These are phyloP conservation scores for Chernovozyma aurita DNA, from an alignment of 1,139 yeast species.

Conservation along the genomic window DNA sequence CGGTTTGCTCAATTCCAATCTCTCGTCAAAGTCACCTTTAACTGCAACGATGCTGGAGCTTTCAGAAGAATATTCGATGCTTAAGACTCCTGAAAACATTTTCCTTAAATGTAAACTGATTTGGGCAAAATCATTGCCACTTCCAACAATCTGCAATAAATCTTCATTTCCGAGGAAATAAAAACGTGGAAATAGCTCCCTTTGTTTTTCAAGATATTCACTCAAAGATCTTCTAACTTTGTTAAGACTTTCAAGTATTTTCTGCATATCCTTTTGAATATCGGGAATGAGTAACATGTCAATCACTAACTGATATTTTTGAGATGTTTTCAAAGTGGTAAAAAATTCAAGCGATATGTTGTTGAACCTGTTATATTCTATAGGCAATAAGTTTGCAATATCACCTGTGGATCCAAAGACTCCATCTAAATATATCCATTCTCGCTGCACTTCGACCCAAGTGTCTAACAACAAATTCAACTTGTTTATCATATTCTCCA, in stretches of 20 bases:
- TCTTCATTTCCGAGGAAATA: constrained; percentile 92
- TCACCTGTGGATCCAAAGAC: constrained; percentile 47
- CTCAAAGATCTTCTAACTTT: constrained; percentile 65
- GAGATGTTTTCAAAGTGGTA: constrained; percentile 46
- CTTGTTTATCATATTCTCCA: constrained; percentile 54
- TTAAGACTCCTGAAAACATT: constrained; percentile 65
- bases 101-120: constrained; percentile 63
- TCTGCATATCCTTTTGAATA: constrained; percentile 43
- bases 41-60: constrained; percentile 42
- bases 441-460: constrained; percentile 87
- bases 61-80: constrained; percentile 37
- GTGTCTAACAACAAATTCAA: constrained; percentile 53
- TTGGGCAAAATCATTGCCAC: constrained; percentile 43
- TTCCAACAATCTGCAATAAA: constrained; percentile 75
- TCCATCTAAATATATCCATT: constrained; percentile 84
- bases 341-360: constrained; percentile 61
- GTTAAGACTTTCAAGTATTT: constrained; percentile 51
- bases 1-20: constrained; percentile 37
- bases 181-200: constrained; percentile 75
- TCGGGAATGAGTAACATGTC: constrained; percentile 57
- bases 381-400: constrained; percentile 58
- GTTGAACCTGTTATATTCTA: constrained; percentile 66
- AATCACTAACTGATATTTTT: constrained; percentile 48
- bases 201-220: constrained; percentile 76
- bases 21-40: constrained; percentile 62